These are phyloP conservation scores for Dovyalis caffra DNA, from an alignment of 345 rosid genomes.

Conservation along the genomic window DNA sequence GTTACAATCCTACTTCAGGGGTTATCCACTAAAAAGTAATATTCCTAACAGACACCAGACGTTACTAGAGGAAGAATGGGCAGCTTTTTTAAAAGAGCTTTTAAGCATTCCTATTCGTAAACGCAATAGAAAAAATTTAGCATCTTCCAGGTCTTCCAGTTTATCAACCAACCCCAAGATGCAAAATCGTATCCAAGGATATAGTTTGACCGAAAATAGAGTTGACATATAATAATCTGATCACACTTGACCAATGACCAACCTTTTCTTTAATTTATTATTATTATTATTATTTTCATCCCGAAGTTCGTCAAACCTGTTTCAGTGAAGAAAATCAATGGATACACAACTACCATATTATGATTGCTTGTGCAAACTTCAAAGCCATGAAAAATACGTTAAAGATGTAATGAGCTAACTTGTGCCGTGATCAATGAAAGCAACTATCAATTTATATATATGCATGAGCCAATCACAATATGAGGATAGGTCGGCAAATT, in stretches of 20 bases:
- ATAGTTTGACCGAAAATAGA: neutral
- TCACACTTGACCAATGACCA: neutral
- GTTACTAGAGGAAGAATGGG: neutral
- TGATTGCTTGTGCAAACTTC: neutral
- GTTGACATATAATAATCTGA: neutral
- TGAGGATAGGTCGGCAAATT: neutral
- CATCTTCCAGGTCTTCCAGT: constrained; percentile 8
- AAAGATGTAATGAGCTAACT: neutral
- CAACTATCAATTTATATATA: neutral
- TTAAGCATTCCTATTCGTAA: neutral
- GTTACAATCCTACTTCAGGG: neutral
- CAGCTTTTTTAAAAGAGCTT: neutral
- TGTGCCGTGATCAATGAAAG: neutral
- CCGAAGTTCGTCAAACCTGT: no score
- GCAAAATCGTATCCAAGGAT: neutral
- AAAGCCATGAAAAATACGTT: no score
- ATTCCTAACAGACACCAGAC: neutral
- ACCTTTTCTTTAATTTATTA: no score
- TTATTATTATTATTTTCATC: no score
- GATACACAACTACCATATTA: no score
- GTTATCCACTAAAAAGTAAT: neutral
- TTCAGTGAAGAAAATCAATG: no score
- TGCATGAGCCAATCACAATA: neutral
- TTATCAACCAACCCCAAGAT: constrained; percentile 11
- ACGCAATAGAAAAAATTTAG: neutral